Conservation (phyloP, 176 grass and related monocot genomes). For the Eleusine coracana region DNA sequence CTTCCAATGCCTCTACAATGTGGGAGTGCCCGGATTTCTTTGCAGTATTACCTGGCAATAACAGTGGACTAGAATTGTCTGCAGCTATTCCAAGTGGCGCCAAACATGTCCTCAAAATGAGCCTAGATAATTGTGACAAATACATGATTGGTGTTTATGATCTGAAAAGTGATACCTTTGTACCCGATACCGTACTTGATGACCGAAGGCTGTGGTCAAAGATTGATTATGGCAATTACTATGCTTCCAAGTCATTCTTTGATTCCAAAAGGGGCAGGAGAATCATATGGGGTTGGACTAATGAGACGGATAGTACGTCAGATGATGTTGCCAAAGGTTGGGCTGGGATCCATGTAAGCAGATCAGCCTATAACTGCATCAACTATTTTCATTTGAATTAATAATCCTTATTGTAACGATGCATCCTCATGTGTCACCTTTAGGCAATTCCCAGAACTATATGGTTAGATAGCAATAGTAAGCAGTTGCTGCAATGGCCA, state of each 20-base stretch:
- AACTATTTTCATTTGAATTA: neutral
- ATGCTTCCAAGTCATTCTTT: conserved; percentile 88
- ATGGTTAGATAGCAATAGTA: conserved; percentile 68
- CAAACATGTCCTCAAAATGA: conserved; percentile 86
- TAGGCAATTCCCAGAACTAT: conserved; percentile 81
- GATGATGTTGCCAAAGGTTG: conserved; percentile 77
- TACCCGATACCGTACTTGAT: conserved; percentile 56
- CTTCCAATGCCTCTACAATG: conserved; percentile 56
- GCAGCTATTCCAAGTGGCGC: conserved; percentile 40
- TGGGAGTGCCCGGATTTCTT: conserved; percentile 91
- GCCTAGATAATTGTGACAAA: conserved; percentile 56
- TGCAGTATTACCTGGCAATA: conserved; percentile 40
- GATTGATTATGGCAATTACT: conserved; percentile 84
- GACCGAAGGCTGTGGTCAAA: conserved; percentile 66
- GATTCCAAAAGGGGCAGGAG: conserved; percentile 63
- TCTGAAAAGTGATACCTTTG: conserved; percentile 55
- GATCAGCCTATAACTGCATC: neutral
- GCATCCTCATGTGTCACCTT: neutral
- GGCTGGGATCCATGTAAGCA: conserved; percentile 81
- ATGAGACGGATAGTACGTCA: conserved; percentile 64
- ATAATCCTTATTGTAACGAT: neutral
- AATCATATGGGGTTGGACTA: conserved; percentile 79
- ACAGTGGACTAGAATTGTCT: conserved; percentile 56
- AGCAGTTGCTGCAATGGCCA: conserved; percentile 80
- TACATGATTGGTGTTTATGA: conserved; percentile 78